Percentiles rank a stretch among this genome's conserved stretches.
Conservation (phyloP, 306 rosid genomes). For the Delonix regia region DNA sequence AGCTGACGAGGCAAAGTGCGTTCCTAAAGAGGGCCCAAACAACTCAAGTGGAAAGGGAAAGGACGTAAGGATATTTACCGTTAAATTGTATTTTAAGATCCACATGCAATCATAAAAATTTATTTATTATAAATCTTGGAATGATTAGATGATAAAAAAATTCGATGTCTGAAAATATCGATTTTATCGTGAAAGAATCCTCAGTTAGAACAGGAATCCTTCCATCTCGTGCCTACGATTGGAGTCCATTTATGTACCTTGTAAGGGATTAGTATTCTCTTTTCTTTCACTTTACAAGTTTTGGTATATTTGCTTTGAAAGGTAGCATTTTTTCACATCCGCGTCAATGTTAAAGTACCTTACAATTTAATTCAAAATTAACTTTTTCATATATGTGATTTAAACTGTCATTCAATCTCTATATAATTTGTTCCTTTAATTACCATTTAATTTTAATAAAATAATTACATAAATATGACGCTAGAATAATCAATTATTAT, state of each 20-base stretch:
- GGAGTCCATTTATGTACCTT: slow-evolving; percentile 34
- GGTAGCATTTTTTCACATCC: background rate
- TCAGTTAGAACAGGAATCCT: slow-evolving; percentile 29
- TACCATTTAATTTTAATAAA: background rate
- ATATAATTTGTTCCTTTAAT: background rate
- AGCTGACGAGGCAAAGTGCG: slow-evolving; percentile 22
- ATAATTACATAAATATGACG: background rate
- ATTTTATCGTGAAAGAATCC: too few species aligned
- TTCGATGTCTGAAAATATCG: background rate
- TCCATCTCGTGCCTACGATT: background rate
- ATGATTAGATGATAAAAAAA: background rate
- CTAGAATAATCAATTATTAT: background rate
- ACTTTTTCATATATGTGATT: background rate
- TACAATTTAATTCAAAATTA: too few species aligned
- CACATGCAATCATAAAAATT: too few species aligned
- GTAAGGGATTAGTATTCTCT: background rate
- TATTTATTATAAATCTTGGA: background rate
- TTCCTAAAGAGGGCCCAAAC: slow-evolving; percentile 24
- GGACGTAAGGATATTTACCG: background rate
- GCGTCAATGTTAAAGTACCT: background rate
- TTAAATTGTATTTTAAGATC: background rate
- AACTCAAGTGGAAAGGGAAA: background rate
- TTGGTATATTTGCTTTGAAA: background rate
- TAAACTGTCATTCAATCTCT: background rate
- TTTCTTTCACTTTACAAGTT: background rate